Evolutionary conservation across 441 rosid genomes (phyloP).

Genomic region (Lepidium campestre): DNA sequence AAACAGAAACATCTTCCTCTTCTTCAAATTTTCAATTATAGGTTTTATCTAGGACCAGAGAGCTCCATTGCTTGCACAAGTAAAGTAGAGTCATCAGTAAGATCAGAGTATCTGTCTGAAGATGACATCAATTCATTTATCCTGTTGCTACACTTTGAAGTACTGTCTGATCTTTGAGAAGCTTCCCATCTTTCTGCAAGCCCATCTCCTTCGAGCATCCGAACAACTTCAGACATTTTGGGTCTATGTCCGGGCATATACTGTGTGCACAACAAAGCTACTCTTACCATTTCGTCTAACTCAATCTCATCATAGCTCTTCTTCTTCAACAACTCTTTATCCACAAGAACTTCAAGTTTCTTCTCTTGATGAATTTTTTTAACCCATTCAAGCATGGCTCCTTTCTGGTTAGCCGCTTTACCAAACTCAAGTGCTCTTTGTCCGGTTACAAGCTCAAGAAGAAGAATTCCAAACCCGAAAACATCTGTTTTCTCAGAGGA

Average conservation of each 20-base stretch:
- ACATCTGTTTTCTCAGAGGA: slow-evolving; percentile 97
- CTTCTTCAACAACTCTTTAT: slow-evolving; percentile 37
- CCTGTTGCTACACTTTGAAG: slow-evolving; percentile 25
- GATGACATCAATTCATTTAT: slow-evolving; percentile 35
- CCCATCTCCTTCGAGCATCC: slow-evolving; percentile 60
- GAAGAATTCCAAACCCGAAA: slow-evolving; percentile 46
- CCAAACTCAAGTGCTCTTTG: slow-evolving; percentile 44
- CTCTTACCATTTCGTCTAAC: slow-evolving; percentile 49
- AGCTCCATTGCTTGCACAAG: slow-evolving; percentile 55
- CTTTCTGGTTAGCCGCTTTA: slow-evolving; percentile 41
- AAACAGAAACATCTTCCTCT: background rate
- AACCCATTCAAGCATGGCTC: slow-evolving; percentile 47
- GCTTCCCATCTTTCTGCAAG: slow-evolving; percentile 58
- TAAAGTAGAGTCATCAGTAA: slow-evolving; percentile 43
- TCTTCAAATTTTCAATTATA: background rate
- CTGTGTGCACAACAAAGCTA: slow-evolving; percentile 48
- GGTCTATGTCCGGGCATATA: slow-evolving; percentile 44
- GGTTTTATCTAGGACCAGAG: slow-evolving; percentile 44
- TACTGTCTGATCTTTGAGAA: slow-evolving; percentile 36
- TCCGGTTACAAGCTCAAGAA: slow-evolving; percentile 33
- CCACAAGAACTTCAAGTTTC: slow-evolving; percentile 43
- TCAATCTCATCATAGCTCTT: slow-evolving; percentile 40
- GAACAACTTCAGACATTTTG: slow-evolving; percentile 52
- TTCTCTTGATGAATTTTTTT: slow-evolving; percentile 38
- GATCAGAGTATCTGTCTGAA: slow-evolving; percentile 43